A percentile compares a stretch with the other conserved stretches of the same genome.
Evolutionary conservation across 83 land plant genomes (phyloP).

Genomic region (Picea abies): DNA sequence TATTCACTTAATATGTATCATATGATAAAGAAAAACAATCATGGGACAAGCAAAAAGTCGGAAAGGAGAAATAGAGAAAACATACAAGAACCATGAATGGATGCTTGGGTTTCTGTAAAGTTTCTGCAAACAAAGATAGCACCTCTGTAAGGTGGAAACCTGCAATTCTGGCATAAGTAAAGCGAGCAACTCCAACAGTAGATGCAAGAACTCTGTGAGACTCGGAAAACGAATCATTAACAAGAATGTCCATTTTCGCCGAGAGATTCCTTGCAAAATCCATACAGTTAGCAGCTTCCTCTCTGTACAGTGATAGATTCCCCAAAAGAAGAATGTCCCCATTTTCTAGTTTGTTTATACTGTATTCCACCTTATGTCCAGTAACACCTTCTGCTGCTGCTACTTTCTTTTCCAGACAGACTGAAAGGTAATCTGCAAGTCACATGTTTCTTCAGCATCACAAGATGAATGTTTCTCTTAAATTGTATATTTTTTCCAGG

Average conservation of each 20-base stretch:
- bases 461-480: not conserved
- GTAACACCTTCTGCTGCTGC: conserved; percentile 25
- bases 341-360: conserved; percentile 21
- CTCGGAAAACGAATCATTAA: conserved; percentile 74
- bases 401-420: conserved; percentile 48
- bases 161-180: conserved; percentile 64
- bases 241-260: conserved; percentile 61
- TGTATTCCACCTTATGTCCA: conserved; percentile 10
- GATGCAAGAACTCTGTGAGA: conserved; percentile 86
- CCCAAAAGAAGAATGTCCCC: conserved; percentile 59
- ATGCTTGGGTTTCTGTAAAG: conserved; percentile 18
- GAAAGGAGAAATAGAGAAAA: not conserved
- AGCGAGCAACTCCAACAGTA: conserved; percentile 76
- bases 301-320: conserved; percentile 52
- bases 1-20: not conserved
- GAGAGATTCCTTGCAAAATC: conserved; percentile 54
- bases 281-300: conserved; percentile 64
- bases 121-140: conserved; percentile 35
- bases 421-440: conserved; percentile 60
- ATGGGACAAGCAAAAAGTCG: not conserved
- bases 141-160: conserved; percentile 76
- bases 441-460: conserved; percentile 5
- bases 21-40: not conserved
- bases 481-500: not conserved
- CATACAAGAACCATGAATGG: conserved; percentile 49